Evolutionary conservation across 1,284 basidiomycete genomes (phyloP), one percentile per base, ranked within the genome.

Genomic region (Sutorius eximius): DNA sequence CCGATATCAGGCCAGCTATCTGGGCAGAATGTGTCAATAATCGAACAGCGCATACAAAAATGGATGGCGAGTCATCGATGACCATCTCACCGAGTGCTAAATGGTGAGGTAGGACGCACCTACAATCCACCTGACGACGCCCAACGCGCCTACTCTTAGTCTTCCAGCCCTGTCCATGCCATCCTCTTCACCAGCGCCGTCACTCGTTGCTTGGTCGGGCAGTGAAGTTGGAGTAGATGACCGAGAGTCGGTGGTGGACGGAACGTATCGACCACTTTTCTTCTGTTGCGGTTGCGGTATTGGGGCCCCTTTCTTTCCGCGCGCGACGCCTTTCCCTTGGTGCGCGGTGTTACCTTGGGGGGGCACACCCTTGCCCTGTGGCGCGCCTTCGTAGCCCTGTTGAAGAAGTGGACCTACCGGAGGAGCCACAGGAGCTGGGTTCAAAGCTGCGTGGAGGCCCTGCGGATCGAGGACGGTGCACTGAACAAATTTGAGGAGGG

Each of bases 111-210:
- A 45, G 49, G 40, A 66, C 78, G 43, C 70, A 89, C 87, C 82
- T 56, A 89, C 54, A 6, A 86, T 67, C 82, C 85, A 90, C 53
- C 77, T 75, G 8, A 91, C 66, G 7, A 86, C 83, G 3, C 89
- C 85, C 13, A 95, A 75, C 0, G 86, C 91, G 15, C 84, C 82
- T 10, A 89, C 80, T 36, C 91, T 78, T 57, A 94, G 69, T 49
- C 92, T 77, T 1, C 87, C 89, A 58, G 79, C 81, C 42, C 87
- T 74, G 65, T 95, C 92, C 29, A 74, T 70, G 38, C 85, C 83
- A 34, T 71, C 80, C 69, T 91, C 89, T 51, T 88, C 86, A 4
- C 79, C 75, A 33, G 79, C 79, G 16, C 59, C 78, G 80, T 45
- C 73, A 18, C 48, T 44, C 8, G 41, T 10, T n/a, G 18, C 30